These are phyloP conservation scores for Trichoderma sp. DNA, from an alignment of 2,329 filamentous ascomycete species.

Conservation along the genomic window DNA sequence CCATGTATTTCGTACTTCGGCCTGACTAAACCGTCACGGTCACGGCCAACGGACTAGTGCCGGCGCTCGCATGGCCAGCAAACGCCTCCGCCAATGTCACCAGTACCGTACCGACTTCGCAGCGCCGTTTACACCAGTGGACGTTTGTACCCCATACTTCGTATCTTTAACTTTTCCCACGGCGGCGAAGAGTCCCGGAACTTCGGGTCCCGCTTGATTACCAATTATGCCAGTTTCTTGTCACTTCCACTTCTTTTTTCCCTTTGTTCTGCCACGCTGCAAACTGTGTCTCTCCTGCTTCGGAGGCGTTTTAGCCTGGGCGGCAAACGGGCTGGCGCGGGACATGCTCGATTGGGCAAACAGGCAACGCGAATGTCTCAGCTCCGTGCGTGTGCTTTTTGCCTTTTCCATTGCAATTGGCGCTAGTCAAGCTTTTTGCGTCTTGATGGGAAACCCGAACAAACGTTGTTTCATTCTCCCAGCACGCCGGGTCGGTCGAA, in stretches of 20 bases:
- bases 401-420: not conserved
- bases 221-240: not conserved
- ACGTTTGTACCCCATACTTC: not conserved
- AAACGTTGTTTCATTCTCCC: not conserved
- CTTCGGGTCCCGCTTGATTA: constrained; percentile 1
- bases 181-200: not conserved
- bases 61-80: not conserved
- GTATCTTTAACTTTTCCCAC: constrained; percentile 10
- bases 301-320: constrained; percentile 11
- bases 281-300: not conserved
- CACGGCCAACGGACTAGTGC: not conserved
- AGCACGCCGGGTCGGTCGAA: not conserved
- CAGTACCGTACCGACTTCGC: not conserved
- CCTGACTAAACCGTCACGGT: not conserved
- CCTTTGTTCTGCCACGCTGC: not conserved
- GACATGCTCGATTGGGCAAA: not conserved
- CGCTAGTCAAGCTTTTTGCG: constrained; percentile 11
- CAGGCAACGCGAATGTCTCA: not conserved
- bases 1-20: not conserved
- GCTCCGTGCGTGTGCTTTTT: not conserved
- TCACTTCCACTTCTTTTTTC: not conserved
- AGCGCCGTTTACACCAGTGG: not conserved
- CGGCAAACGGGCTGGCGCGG: constrained; percentile 7
- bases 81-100: not conserved
- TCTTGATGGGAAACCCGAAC: not conserved